These are phyloP conservation scores for Piromyces finnis DNA, from an alignment of 192 early-diverging fungal species.

Conservation along the genomic window DNA sequence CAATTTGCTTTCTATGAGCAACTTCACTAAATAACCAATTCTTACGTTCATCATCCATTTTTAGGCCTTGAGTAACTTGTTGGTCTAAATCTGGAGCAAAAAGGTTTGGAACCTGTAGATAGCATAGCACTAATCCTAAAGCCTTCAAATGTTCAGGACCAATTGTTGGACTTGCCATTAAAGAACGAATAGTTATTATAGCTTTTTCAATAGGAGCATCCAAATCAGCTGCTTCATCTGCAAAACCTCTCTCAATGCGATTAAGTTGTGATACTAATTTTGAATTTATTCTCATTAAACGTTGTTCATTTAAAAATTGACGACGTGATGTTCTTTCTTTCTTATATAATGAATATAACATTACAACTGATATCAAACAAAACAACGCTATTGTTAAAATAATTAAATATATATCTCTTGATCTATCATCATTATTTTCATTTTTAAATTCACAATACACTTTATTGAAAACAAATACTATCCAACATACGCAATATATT, in stretches of 20 bases:
- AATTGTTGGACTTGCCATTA: background rate
- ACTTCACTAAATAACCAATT: background rate
- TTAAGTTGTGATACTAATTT: background rate
- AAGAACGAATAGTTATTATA: background rate
- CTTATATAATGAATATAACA: background rate
- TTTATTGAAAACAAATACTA: background rate
- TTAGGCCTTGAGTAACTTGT: background rate
- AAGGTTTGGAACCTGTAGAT: background rate
- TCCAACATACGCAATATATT: background rate
- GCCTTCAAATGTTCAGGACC: background rate
- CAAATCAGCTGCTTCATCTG: background rate
- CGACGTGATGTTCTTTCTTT: background rate
- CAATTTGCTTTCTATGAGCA: background rate
- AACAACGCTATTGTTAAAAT: background rate
- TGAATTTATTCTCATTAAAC: background rate
- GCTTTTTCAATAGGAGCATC: background rate
- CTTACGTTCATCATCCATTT: background rate
- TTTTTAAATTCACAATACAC: too few species aligned
- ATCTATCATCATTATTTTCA: too few species aligned
- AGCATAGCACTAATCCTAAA: background rate
- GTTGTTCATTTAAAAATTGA: background rate
- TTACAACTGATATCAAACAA: background rate
- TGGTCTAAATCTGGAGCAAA: background rate
- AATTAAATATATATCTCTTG: background rate
- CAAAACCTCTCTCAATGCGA: background rate